Percentiles rank a stretch among this genome's conserved stretches.
Conservation (phyloP, 2,329 filamentous ascomycete species). For the Hypoxylon sp. region DNA sequence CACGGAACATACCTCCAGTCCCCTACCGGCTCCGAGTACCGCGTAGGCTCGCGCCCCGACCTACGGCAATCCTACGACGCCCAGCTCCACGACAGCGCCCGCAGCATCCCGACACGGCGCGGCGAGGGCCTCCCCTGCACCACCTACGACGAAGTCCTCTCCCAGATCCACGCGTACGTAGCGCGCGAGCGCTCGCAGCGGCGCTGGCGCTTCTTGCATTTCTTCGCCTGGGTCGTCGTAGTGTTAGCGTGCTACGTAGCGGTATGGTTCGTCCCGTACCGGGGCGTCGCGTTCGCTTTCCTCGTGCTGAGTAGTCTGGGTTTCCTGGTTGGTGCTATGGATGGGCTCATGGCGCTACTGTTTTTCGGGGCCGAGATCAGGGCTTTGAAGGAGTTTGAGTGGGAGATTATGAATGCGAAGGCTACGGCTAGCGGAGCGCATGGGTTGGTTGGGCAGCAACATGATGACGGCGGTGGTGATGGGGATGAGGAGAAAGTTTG, state of each 20-base stretch:
- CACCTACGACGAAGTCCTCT: conserved; percentile 80
- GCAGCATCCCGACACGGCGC: conserved; percentile 32
- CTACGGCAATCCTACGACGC: conserved; percentile 54
- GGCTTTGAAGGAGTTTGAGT: conserved; percentile 90
- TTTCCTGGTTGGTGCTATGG: conserved; percentile 81
- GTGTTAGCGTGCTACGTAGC: conserved; percentile 82
- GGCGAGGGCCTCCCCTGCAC: conserved; percentile 59
- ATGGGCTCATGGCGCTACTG: conserved; percentile 87
- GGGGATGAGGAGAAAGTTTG: conserved; percentile 46
- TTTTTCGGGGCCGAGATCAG: conserved; percentile 90
- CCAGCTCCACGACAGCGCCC: conserved; percentile 46
- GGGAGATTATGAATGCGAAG: conserved; percentile 84
- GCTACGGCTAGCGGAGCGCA: conserved; percentile 56
- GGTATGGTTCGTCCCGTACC: conserved; percentile 86
- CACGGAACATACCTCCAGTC: conserved; percentile 60
- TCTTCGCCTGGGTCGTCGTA: conserved; percentile 75
- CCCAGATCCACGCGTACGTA: conserved; percentile 77
- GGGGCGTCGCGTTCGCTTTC: conserved; percentile 84
- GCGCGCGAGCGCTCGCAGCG: conserved; percentile 80
- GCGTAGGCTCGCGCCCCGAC: conserved; percentile 40
- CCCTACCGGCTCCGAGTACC: conserved; percentile 54
- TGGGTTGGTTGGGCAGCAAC: conserved; percentile 26
- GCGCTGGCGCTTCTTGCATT: conserved; percentile 80
- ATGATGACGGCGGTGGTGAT: conserved; percentile 1
- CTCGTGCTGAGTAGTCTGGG: conserved; percentile 84